These are phyloP conservation scores for Claviceps pazoutovae DNA, from an alignment of 2,329 filamentous ascomycete genomes.

Conservation along the genomic window DNA sequence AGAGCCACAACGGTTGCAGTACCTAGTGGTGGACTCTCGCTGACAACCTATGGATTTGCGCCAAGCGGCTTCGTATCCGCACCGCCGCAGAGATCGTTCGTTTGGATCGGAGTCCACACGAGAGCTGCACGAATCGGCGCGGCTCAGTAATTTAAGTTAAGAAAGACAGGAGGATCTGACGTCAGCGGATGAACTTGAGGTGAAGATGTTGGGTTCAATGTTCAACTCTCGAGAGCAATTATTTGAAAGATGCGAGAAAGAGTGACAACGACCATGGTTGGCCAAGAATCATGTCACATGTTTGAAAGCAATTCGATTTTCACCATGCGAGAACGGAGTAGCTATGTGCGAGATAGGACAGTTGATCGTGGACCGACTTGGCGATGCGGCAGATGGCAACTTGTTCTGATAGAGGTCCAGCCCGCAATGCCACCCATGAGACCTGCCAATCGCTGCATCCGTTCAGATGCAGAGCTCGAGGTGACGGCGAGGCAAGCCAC, in stretches of 20 bases:
- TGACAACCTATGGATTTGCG: neutral
- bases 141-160: too few species aligned
- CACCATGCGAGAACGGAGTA: neutral
- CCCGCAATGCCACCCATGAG: neutral
- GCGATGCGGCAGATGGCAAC: constrained; percentile 1
- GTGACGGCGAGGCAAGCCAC: neutral
- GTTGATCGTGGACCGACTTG: constrained; percentile 4
- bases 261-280: too few species aligned
- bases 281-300: too few species aligned
- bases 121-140: too few species aligned
- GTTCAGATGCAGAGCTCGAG: neutral
- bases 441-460: neutral
- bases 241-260: too few species aligned
- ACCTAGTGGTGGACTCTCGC: neutral
- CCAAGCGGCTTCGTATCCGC: neutral
- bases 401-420: neutral
- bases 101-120: neutral
- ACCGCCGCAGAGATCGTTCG: neutral
- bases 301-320: neutral
- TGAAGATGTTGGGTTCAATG: neutral
- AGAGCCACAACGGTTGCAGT: neutral
- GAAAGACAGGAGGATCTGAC: neutral
- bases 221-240: too few species aligned
- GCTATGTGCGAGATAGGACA: neutral
- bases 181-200: neutral